These are phyloP conservation scores for Aspergillus pseudotamarii DNA, from an alignment of 2,329 filamentous ascomycete species.

Conservation along the genomic window DNA sequence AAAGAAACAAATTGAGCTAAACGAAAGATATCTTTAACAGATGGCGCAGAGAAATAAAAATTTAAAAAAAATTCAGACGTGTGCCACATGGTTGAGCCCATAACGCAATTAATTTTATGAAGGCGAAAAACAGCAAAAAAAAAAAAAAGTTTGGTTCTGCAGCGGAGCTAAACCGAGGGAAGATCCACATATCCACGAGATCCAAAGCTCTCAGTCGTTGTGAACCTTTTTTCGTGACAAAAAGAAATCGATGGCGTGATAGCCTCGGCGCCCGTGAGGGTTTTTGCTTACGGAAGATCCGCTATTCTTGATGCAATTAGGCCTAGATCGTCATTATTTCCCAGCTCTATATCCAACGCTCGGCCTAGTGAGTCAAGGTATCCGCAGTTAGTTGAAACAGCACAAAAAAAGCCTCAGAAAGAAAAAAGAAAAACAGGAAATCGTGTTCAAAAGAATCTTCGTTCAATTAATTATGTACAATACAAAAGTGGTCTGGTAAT, in stretches of 20 bases:
- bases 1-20: slow-evolving; percentile 1
- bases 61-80: neutral
- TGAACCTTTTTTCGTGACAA: slow-evolving; percentile 23
- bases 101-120: slow-evolving; percentile 2
- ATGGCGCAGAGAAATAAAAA: neutral
- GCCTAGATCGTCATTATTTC: neutral
- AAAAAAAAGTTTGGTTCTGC: slow-evolving; percentile 3
- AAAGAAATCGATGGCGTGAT: slow-evolving; percentile 31
- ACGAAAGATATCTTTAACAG: neutral
- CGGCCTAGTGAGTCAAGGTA: neutral
- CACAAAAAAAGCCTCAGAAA: neutral
- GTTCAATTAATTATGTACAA: slow-evolving; percentile 29
- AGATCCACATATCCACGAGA: slow-evolving; percentile 6
- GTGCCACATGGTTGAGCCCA: slow-evolving; percentile 4
- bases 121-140: slow-evolving; percentile 5
- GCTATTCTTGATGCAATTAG: neutral
- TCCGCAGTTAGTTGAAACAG: neutral
- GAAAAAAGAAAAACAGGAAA: neutral
- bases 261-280: neutral
- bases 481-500: slow-evolving; percentile 20
- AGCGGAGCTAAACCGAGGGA: neutral
- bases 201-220: slow-evolving; percentile 9
- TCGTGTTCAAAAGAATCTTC: slow-evolving; percentile 6
- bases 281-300: neutral
- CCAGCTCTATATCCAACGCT: neutral